phyloP scores from a whole-genome alignment of 108 stramenopile species.

The Cyclostephanos tholiformis region DNA sequence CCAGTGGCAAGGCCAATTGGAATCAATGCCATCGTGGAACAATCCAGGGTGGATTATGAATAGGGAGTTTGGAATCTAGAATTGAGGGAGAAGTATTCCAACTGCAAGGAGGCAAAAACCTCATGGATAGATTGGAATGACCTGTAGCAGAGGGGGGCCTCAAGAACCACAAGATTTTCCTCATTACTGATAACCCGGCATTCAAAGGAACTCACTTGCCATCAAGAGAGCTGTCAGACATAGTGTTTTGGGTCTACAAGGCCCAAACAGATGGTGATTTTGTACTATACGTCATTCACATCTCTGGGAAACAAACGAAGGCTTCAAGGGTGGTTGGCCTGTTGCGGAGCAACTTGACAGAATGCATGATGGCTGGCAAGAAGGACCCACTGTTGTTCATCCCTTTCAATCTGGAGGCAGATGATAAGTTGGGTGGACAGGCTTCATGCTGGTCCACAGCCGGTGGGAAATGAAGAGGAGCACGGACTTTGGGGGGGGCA shows the following conservation, averaged over 20 bases:
- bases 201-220: conserved; percentile 36
- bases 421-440: background rate
- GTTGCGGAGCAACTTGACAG: too few relatives aligned
- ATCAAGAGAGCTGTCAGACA: conserved; percentile 18
- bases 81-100: conserved; percentile 35
- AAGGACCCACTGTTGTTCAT: conserved; percentile 6
- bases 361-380: conserved; percentile 54
- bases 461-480: conserved; percentile 12
- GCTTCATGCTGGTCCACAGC: background rate
- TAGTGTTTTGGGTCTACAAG: conserved; percentile 40
- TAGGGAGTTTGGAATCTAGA: conserved; percentile 18
- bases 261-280: conserved; percentile 3
- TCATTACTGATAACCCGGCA: conserved; percentile 54
- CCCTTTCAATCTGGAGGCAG: conserved; percentile 17
- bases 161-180: conserved; percentile 23
- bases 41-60: too few relatives aligned
- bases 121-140: conserved; percentile 11
- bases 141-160: conserved; percentile 1
- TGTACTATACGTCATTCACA: conserved; percentile 34
- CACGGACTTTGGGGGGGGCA: background rate
- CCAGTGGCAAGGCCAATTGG: too few relatives aligned
- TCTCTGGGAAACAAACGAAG: conserved; percentile 53
- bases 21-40: too few relatives aligned
- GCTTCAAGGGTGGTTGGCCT: conserved; percentile 41
- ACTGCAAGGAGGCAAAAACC: conserved; percentile 2